phyloP scores from a whole-genome alignment of 1,284 basidiomycete species.

The Ceratobasidium theobromae region DNA sequence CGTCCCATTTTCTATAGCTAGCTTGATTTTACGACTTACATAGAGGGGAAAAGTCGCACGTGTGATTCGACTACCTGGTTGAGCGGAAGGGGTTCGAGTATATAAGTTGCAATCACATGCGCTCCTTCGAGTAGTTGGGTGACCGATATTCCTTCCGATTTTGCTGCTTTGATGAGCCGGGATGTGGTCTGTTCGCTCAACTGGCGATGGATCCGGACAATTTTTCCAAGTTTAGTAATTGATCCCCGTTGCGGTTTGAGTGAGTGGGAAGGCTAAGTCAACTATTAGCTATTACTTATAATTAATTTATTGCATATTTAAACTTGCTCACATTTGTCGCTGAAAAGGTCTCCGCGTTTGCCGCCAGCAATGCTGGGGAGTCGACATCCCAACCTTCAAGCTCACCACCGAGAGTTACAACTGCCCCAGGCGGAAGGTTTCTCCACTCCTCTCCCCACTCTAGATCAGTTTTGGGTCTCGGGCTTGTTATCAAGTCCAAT shows the following conservation, averaged over 20 bases:
- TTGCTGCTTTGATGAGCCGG: conserved; percentile 1
- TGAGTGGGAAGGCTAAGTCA: conserved; percentile 1
- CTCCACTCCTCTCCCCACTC: conserved; percentile 2
- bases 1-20: too few relatives aligned
- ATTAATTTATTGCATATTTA: background rate
- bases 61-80: background rate
- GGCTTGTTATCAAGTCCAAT: background rate
- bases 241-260: conserved; percentile 13
- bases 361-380: background rate
- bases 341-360: background rate
- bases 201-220: conserved; percentile 4
- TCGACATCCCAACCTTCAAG: conserved; percentile 1
- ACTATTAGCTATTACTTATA: background rate
- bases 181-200: conserved; percentile 2
- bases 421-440: conserved; percentile 12
- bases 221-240: conserved; percentile 12
- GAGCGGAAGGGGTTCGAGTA: conserved; percentile 1
- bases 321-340: background rate
- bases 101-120: conserved; percentile 7
- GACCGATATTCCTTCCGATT: background rate
- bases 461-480: background rate
- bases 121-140: conserved; percentile 18
- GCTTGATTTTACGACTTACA: background rate
- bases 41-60: background rate
- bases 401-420: conserved; percentile 5